Evolutionary conservation across 192 early-diverging fungal genomes (phyloP).

Genomic region (Linnemannia zychae): DNA sequence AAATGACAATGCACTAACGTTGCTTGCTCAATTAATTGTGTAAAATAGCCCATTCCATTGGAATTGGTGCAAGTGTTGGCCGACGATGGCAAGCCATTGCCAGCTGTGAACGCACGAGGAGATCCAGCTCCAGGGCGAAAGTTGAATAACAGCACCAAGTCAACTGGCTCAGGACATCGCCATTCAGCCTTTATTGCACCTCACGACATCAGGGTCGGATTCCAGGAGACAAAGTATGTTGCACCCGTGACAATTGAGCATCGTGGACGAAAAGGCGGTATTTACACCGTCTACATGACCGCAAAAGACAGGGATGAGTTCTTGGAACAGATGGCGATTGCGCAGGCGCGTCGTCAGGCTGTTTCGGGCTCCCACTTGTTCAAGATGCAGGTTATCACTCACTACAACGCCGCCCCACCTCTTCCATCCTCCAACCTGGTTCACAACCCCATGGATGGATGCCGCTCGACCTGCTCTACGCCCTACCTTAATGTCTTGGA

Average conservation of each 20-base stretch:
- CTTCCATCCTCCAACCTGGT: constrained; percentile 36
- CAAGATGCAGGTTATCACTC: constrained; percentile 41
- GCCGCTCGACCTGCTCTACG: constrained; percentile 39
- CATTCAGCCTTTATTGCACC: constrained; percentile 28
- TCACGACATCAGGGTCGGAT: constrained; percentile 28
- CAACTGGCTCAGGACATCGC: constrained; percentile 43
- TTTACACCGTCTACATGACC: constrained; percentile 39
- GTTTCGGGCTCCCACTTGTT: constrained; percentile 48
- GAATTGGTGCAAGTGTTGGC: constrained; percentile 75
- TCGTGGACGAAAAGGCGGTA: constrained; percentile 37
- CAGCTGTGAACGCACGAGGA: constrained; percentile 18
- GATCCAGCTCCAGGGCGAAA: constrained; percentile 35
- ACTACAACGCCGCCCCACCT: constrained; percentile 42
- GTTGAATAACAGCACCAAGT: constrained; percentile 43
- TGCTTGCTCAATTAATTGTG: constrained; percentile 3
- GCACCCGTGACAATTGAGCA: constrained; percentile 50
- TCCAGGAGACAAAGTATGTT: constrained; percentile 48
- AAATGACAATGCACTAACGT: neutral
- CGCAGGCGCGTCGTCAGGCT: constrained; percentile 48
- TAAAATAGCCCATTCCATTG: constrained; percentile 82
- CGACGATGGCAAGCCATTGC: constrained; percentile 58
- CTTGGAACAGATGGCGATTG: constrained; percentile 45
- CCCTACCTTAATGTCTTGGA: constrained; percentile 63
- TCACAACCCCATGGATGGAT: constrained; percentile 49
- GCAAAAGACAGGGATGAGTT: constrained; percentile 38